Percentiles rank a stretch among this genome's conserved stretches.
phyloP scores from a whole-genome alignment of 257 asterid species.

The Solanum medicagineum region DNA sequence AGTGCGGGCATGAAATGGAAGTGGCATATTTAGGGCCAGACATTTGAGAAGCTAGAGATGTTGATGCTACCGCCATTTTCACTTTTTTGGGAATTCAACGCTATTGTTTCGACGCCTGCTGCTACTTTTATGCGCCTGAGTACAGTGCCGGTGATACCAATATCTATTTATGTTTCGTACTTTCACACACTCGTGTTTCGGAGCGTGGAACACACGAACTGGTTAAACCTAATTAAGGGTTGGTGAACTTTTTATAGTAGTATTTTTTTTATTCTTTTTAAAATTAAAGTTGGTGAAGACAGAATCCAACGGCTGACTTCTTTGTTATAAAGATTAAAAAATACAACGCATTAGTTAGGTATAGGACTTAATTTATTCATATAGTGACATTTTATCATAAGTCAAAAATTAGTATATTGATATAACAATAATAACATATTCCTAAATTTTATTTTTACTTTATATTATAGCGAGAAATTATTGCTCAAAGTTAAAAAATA shows the following conservation, averaged over 20 bases:
- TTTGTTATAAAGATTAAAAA: background rate
- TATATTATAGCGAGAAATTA: too few species aligned
- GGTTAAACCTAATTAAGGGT: background rate
- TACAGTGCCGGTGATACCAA: background rate
- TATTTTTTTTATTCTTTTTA: background rate
- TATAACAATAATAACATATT: background rate
- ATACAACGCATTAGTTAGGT: background rate
- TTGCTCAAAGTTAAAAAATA: background rate
- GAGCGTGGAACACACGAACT: background rate
- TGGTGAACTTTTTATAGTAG: background rate
- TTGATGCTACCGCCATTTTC: slow-evolving; percentile 34
- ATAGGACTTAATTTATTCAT: background rate
- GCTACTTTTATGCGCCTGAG: background rate
- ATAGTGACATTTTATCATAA: background rate
- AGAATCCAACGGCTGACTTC: background rate
- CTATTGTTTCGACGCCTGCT: background rate
- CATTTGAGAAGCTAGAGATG: slow-evolving; percentile 27
- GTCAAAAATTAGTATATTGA: background rate
- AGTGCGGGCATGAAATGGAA: slow-evolving; percentile 11
- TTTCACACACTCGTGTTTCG: background rate
- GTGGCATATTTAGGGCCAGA: background rate
- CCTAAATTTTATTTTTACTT: too few species aligned
- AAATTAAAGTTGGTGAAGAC: background rate
- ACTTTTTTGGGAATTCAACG: background rate
- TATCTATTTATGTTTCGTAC: background rate